These are phyloP conservation scores for Fonsecaea multimorphosa DNA, from an alignment of 2,329 filamentous ascomycete genomes.

Conservation along the genomic window DNA sequence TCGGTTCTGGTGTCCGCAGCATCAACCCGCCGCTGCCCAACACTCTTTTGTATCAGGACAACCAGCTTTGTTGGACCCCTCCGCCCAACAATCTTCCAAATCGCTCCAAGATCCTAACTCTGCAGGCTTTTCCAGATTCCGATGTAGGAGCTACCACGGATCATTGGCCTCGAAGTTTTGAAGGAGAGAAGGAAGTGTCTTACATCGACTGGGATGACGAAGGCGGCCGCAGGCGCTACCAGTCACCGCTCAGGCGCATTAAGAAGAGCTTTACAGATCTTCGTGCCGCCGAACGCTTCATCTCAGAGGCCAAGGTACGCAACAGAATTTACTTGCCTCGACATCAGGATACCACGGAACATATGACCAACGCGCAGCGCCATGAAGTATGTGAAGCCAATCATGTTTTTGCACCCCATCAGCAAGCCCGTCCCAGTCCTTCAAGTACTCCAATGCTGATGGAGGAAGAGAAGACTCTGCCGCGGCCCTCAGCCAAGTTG, in stretches of 20 bases:
- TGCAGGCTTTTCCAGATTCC: neutral
- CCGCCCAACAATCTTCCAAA: neutral
- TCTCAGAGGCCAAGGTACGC: slow-evolving; percentile 18
- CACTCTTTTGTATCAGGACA: neutral
- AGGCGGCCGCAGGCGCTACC: neutral
- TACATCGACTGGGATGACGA: slow-evolving; percentile 38
- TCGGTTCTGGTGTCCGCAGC: neutral
- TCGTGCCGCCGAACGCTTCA: slow-evolving; percentile 32
- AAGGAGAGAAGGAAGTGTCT: slow-evolving; percentile 26
- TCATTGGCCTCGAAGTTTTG: slow-evolving; percentile 3
- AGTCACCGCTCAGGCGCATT: slow-evolving; percentile 25
- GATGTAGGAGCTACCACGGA: neutral
- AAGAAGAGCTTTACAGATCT: slow-evolving; percentile 33
- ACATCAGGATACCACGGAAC: neutral
- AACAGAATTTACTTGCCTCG: neutral
- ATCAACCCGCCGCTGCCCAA: slow-evolving; percentile 6
- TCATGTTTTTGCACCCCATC: neutral
- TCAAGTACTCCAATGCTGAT: neutral
- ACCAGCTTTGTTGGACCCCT: neutral
- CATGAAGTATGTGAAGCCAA: neutral
- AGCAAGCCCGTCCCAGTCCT: neutral
- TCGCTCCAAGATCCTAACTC: neutral
- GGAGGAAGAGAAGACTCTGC: neutral
- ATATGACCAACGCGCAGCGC: neutral
- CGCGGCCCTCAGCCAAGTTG: neutral